Percentiles rank a stretch among this genome's conserved stretches.
Evolutionary conservation across 768 basidiomycete genomes (phyloP).

Genomic region (Serendipita sp.): DNA sequence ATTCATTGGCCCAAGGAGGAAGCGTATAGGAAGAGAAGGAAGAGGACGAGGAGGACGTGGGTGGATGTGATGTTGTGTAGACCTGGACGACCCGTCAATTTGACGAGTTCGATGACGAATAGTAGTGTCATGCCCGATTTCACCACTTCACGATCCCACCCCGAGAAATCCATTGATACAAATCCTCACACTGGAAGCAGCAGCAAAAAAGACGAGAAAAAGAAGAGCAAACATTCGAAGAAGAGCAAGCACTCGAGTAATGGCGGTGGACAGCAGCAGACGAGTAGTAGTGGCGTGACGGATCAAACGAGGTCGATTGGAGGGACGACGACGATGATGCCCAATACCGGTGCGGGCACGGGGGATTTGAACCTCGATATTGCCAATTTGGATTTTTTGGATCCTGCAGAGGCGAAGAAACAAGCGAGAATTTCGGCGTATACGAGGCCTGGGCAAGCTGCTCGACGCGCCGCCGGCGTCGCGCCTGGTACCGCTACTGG

Average conservation of each 20-base stretch:
- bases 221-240: background rate
- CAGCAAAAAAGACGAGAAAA: background rate
- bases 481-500: too few species aligned
- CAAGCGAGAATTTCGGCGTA: background rate
- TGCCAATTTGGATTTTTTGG: background rate
- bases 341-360: background rate
- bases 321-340: background rate
- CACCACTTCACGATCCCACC: background rate
- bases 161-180: background rate
- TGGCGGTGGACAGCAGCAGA: background rate
- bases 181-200: background rate
- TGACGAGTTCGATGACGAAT: slow-evolving; percentile 14
- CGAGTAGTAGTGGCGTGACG: background rate
- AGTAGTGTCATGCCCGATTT: background rate
- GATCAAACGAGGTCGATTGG: background rate
- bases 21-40: background rate
- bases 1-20: background rate
- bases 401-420: background rate
- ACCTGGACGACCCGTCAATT: slow-evolving; percentile 5
- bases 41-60: background rate
- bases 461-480: background rate
- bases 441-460: background rate
- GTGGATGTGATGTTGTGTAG: background rate
- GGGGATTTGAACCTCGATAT: background rate
- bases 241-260: background rate